Evolutionary conservation across 768 basidiomycete species (phyloP).

Genomic region (Suillus subaureus): DNA sequence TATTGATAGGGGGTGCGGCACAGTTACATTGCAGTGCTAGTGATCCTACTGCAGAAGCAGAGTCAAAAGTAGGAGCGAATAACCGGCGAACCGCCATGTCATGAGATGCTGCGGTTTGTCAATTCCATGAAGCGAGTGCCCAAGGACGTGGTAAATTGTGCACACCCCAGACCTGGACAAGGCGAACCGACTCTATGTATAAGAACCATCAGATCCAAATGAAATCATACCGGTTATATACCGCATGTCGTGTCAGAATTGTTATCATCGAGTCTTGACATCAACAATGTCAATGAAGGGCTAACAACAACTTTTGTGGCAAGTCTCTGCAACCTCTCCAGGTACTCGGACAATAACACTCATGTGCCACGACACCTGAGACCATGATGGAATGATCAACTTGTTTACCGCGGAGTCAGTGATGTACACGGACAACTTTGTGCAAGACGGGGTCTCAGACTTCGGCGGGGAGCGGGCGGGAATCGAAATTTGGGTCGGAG

Average conservation of each 20-base stretch:
- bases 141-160: not conserved
- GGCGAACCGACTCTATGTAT: not conserved
- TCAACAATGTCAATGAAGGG: not conserved
- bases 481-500: slow-evolving; percentile 13
- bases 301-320: not conserved
- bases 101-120: not conserved
- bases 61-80: not conserved
- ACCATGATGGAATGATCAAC: not conserved
- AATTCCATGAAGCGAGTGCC: not conserved
- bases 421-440: not conserved
- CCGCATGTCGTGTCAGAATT: not conserved
- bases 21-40: not conserved
- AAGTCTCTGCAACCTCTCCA: not conserved
- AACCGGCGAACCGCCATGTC: not conserved
- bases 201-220: not conserved
- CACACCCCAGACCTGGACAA: not conserved
- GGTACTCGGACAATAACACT: not conserved
- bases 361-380: not conserved
- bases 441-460: not conserved
- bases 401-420: not conserved
- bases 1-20: not conserved
- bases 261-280: not conserved
- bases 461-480: slow-evolving; percentile 9
- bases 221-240: not conserved
- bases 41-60: not conserved